phyloP scores from a whole-genome alignment of 2,329 filamentous ascomycete species.

The Ophiostoma sp. region DNA sequence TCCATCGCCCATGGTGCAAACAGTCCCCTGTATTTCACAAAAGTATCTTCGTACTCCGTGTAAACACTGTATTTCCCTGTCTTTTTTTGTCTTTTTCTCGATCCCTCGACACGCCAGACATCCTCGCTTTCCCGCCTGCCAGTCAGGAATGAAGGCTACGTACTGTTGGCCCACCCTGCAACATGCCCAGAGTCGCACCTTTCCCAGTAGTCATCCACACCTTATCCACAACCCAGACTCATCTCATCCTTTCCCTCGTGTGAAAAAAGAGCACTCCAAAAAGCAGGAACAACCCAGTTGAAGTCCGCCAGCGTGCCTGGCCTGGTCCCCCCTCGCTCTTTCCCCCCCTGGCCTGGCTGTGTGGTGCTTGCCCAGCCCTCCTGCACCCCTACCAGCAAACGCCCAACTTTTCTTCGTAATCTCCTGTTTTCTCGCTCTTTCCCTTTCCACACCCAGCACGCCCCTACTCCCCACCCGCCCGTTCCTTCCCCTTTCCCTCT shows the following conservation, averaged over 20 bases:
- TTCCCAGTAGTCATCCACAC: conserved; percentile 23
- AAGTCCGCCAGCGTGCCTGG: conserved; percentile 3
- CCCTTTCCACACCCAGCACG: conserved; percentile 1
- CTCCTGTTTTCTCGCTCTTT: conserved; percentile 24
- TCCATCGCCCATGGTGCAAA: background rate
- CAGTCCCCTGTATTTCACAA: background rate
- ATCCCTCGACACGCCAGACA: conserved; percentile 1
- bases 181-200: conserved; percentile 24
- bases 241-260: conserved; percentile 11
- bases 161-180: conserved; percentile 13
- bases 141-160: conserved; percentile 19
- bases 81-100: background rate
- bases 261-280: background rate
- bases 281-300: background rate
- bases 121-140: conserved; percentile 3
- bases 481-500: conserved; percentile 16
- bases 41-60: conserved; percentile 14
- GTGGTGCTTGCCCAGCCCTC: conserved; percentile 7
- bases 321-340: background rate
- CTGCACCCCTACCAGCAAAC: conserved; percentile 9
- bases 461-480: conserved; percentile 17
- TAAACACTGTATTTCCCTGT: conserved; percentile 1
- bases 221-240: conserved; percentile 17
- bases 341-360: conserved; percentile 7
- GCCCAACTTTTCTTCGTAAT: conserved; percentile 18